phyloP scores from a whole-genome alignment of 805 yeast genomes.

The Candida glaebosa region DNA sequence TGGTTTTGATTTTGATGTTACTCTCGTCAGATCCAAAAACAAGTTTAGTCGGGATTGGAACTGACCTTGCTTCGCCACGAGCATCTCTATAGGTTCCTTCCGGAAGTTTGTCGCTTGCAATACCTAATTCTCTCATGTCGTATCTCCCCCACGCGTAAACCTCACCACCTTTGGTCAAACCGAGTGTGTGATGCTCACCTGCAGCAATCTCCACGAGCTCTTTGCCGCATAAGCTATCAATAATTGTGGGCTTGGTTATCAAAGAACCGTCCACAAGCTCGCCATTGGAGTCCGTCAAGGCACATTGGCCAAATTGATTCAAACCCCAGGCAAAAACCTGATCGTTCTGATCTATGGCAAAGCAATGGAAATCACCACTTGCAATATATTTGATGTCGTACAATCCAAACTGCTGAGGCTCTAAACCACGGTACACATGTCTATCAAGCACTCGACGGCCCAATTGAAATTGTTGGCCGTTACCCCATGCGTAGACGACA shows the following conservation, averaged over 20 bases:
- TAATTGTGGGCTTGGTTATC: conserved; percentile 71
- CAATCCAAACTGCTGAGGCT: conserved; percentile 81
- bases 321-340: conserved; percentile 89
- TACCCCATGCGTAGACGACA: conserved; percentile 94
- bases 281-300: conserved; percentile 55
- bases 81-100: conserved; percentile 70
- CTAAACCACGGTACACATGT: conserved; percentile 67
- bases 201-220: conserved; percentile 65
- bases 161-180: conserved; percentile 68
- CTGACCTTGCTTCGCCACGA: conserved; percentile 76
- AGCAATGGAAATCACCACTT: conserved; percentile 93
- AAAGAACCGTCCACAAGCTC: conserved; percentile 83
- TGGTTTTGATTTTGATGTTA: conserved; percentile 29
- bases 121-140: conserved; percentile 92
- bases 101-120: conserved; percentile 64
- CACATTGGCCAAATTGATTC: conserved; percentile 97
- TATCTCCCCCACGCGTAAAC: conserved; percentile 85
- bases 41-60: conserved; percentile 80
- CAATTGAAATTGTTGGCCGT: conserved; percentile 88
- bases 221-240: conserved; percentile 59
- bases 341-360: conserved; percentile 77
- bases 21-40: conserved; percentile 30
- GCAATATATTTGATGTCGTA: conserved; percentile 77
- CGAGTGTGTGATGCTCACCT: conserved; percentile 92
- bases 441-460: conserved; percentile 84